Conservation (phyloP, 306 rosid species). For the Trifolium fragiferum region DNA sequence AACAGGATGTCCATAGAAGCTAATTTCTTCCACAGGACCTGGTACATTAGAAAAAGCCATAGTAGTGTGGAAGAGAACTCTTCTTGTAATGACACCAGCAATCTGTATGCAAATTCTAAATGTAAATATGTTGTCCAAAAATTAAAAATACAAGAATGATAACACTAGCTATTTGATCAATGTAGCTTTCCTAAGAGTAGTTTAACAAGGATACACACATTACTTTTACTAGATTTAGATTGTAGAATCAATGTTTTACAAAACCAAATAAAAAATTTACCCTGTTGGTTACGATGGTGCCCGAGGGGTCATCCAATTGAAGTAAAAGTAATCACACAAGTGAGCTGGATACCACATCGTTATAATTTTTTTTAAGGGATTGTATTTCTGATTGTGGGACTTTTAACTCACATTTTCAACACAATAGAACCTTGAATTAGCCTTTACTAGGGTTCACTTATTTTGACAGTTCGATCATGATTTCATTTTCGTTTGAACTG, state of each 20-base stretch:
- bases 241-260: not conserved
- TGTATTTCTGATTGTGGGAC: no score
- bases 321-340: no score
- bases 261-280: no score
- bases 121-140: not conserved
- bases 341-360: no score
- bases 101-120: slow-evolving; percentile 37
- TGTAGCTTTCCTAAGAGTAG: not conserved
- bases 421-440: no score
- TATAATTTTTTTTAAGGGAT: no score
- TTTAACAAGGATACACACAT: not conserved
- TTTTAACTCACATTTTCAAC: no score
- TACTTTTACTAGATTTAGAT: not conserved
- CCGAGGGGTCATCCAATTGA: no score
- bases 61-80: slow-evolving; percentile 55
- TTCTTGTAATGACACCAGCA: slow-evolving; percentile 51
- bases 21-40: slow-evolving; percentile 71
- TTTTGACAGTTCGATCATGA: no score
- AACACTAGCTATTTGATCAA: not conserved
- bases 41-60: slow-evolving; percentile 58
- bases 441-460: not conserved
- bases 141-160: not conserved
- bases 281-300: no score
- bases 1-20: slow-evolving; percentile 63
- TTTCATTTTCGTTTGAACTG: no score